Evolutionary conservation across 1,139 yeast species (phyloP).

Genomic region (Hanseniaspora sp.): DNA sequence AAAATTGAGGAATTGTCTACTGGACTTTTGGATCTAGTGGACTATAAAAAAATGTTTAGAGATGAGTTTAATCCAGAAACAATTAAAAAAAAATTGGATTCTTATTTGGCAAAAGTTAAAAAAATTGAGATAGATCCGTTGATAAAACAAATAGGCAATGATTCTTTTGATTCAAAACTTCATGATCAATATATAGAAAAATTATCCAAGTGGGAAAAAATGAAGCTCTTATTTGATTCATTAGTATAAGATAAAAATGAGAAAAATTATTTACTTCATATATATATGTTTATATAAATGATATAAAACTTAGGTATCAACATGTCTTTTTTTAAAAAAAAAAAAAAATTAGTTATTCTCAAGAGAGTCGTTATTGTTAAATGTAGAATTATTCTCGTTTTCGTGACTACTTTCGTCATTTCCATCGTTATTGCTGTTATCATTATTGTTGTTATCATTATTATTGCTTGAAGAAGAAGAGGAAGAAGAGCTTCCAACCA

Average conservation of each 20-base stretch:
- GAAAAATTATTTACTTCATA: too few species aligned
- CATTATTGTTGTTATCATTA: too few species aligned
- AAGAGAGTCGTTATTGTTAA: too few species aligned
- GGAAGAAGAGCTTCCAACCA: not conserved
- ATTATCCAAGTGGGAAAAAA: constrained; percentile 2
- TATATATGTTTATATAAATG: too few species aligned
- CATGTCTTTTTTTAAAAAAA: too few species aligned
- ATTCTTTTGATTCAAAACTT: not conserved
- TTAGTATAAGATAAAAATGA: not conserved
- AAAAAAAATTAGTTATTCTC: too few species aligned
- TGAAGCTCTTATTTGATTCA: not conserved
- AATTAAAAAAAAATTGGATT: not conserved
- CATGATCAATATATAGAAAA: not conserved
- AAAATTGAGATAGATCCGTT: not conserved
- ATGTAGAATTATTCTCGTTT: not conserved
- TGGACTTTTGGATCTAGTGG: not conserved
- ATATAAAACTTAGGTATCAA: too few species aligned
- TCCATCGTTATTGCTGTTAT: not conserved
- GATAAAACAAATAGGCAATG: not conserved
- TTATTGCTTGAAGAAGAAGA: not conserved
- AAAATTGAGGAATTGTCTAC: not conserved
- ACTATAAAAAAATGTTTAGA: not conserved
- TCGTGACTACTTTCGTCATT: not conserved
- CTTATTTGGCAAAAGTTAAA: not conserved
- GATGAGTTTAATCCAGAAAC: not conserved